Evolutionary conservation across 1,284 basidiomycete species (phyloP), one percentile per base, ranked within the genome.

Genomic region (Leccinum fuscescens): DNA sequence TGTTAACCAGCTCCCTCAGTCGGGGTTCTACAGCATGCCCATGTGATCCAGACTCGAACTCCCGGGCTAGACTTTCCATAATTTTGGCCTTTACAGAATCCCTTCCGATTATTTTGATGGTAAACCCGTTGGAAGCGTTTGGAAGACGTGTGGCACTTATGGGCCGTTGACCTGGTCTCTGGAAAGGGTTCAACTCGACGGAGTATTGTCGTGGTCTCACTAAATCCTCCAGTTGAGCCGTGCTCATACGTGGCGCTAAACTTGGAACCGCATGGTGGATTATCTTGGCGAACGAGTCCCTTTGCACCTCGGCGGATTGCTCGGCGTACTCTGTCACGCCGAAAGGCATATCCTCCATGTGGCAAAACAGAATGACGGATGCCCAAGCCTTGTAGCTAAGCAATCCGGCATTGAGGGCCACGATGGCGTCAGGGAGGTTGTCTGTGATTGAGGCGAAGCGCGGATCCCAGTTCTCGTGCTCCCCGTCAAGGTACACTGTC

Each of bases 271-370:
- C 67, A 31, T 66, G 62, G 7, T 64, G 58, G 14, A 77, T 63
- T 27, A 71, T 69, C 60, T 71, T 65, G 17, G 72, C 57, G 44
- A 78, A 65, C 8, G 63, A 64, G 11, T 68, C 67, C 6, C 59
- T 63, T 58, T 78, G 74, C 27, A 66, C 63, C 64, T 79, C 77
- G 2, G 69, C 68, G 7, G 74, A 78, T 56, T 79, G 76, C 39
- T 78, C 76, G 14, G 74, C 71, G 33, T 79, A 79, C 55, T 80
- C 79, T 1, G 78, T 80, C 55, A 71, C 70, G 4, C 70, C 79
- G 33, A 79, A 80, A 3, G 79, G 78, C 42, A 72, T 66, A 8
- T 64, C 60, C 29, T 70, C 65, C 27, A 66, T 52, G 46, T 69
- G 69, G 52, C 69, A 72, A 8, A 71, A 67, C 31, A 71, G 46